phyloP scores from a whole-genome alignment of 257 asterid species.

The Solanum clarkiae region DNA sequence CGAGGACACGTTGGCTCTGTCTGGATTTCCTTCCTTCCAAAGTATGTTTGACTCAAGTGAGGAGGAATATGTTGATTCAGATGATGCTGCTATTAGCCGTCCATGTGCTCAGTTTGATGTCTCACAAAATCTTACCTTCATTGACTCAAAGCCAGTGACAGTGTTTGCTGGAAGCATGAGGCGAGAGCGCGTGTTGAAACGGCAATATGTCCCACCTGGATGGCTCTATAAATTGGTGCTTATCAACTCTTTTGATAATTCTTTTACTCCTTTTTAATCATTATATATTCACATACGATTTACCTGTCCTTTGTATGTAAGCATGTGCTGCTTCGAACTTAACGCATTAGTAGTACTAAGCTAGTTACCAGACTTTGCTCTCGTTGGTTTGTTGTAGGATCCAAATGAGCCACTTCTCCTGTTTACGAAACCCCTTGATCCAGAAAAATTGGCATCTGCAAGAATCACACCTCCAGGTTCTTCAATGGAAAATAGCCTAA shows the following conservation, averaged over 20 bases:
- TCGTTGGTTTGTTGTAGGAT: slow-evolving; percentile 58
- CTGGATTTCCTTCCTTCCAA: slow-evolving; percentile 77
- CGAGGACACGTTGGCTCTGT: slow-evolving; percentile 72
- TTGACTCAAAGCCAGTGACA: slow-evolving; percentile 42
- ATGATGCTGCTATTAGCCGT: slow-evolving; percentile 59
- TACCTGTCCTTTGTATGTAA: not conserved
- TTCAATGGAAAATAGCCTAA: slow-evolving; percentile 21
- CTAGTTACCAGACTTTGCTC: slow-evolving; percentile 46
- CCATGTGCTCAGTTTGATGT: slow-evolving; percentile 30
- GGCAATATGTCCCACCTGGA: slow-evolving; percentile 41
- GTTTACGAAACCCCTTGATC: slow-evolving; percentile 72
- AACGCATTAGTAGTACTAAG: not conserved
- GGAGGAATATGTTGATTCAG: slow-evolving; percentile 87
- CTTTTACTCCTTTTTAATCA: not conserved
- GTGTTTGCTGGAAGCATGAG: slow-evolving; percentile 41
- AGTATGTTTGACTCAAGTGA: slow-evolving; percentile 83
- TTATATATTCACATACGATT: not conserved
- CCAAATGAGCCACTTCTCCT: slow-evolving; percentile 61
- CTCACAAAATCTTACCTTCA: slow-evolving; percentile 34
- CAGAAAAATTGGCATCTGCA: slow-evolving; percentile 68
- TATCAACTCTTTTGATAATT: not conserved
- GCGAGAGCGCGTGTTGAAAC: slow-evolving; percentile 31
- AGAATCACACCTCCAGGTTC: slow-evolving; percentile 63
- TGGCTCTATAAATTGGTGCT: slow-evolving; percentile 79
- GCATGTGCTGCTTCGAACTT: not conserved